Percentiles rank a stretch among this genome's conserved stretches.
Evolutionary conservation across 116 monocot genomes (phyloP).

Genomic region (Iris pallida): DNA sequence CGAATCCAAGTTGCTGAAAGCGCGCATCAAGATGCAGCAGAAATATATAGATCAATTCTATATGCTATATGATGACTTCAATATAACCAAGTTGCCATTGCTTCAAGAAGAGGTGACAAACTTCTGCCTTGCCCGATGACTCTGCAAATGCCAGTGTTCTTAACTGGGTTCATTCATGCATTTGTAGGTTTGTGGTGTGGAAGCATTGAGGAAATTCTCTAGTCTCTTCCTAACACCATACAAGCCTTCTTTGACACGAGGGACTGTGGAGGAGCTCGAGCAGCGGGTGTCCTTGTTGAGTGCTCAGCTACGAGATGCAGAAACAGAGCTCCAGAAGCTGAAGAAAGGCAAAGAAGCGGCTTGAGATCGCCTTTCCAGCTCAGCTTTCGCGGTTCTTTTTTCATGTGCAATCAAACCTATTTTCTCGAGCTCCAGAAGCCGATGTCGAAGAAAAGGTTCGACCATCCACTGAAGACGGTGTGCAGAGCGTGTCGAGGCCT

Average conservation of each 20-base stretch:
- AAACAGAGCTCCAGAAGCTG: slow-evolving; percentile 41
- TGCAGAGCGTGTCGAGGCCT: too few relatives aligned
- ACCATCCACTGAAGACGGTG: too few relatives aligned
- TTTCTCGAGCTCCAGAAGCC: too few relatives aligned
- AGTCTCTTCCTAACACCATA: slow-evolving; percentile 42
- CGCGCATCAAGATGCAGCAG: slow-evolving; percentile 88
- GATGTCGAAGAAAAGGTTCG: too few relatives aligned
- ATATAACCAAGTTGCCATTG: slow-evolving; percentile 90
- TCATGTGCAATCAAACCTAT: not conserved
- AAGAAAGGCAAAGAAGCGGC: slow-evolving; percentile 43
- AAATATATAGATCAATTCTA: slow-evolving; percentile 96
- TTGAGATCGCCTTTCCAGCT: too few relatives aligned
- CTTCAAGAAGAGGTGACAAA: slow-evolving; percentile 59
- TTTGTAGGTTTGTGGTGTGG: slow-evolving; percentile 16
- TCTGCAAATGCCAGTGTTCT: slow-evolving; percentile 12
- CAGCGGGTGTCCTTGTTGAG: slow-evolving; percentile 36
- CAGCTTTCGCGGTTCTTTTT: not conserved
- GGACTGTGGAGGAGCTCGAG: slow-evolving; percentile 50
- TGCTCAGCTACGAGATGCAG: slow-evolving; percentile 40
- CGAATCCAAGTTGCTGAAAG: slow-evolving; percentile 72
- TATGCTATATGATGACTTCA: slow-evolving; percentile 91
- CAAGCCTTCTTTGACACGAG: slow-evolving; percentile 32
- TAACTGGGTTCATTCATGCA: slow-evolving; percentile 19
- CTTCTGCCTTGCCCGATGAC: too few relatives aligned
- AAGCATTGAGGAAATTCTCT: slow-evolving; percentile 21